phyloP scores from a whole-genome alignment of 768 basidiomycete genomes.

The Panaeolus cyanescens region DNA sequence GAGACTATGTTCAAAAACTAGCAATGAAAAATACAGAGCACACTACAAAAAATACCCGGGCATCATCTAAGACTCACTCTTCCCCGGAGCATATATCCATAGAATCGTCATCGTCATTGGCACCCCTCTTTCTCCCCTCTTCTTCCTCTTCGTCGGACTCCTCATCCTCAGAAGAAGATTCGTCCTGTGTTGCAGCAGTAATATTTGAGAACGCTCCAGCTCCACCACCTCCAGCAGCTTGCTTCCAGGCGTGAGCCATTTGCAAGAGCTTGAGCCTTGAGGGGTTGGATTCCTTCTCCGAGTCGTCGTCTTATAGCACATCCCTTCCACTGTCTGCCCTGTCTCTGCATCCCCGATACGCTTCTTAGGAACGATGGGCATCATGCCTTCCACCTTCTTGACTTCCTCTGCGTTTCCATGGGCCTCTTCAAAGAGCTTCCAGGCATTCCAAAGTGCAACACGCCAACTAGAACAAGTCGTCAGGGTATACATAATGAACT shows the following conservation, averaged over 20 bases:
- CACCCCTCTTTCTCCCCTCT: background rate
- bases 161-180: background rate
- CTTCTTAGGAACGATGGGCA: conserved; percentile 88
- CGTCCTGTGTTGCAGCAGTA: background rate
- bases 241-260: conserved; percentile 92
- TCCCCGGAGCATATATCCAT: background rate
- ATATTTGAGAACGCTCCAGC: background rate
- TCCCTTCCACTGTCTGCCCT: conserved; percentile 85
- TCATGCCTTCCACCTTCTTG: conserved; percentile 85
- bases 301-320: conserved; percentile 61
- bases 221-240: conserved; percentile 19
- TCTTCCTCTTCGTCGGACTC: background rate
- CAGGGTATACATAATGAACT: background rate
- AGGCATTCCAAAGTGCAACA: conserved; percentile 87
- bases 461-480: conserved; percentile 53
- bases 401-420: conserved; percentile 75
- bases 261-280: conserved; percentile 95
- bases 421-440: conserved; percentile 91
- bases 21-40: no score
- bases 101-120: background rate
- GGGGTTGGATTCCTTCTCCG: conserved; percentile 91
- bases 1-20: no score
- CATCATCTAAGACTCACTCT: no score
- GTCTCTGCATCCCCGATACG: conserved; percentile 84
- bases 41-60: no score